Conservation (phyloP, 108 stramenopile species). For the Tribonema minus region DNA sequence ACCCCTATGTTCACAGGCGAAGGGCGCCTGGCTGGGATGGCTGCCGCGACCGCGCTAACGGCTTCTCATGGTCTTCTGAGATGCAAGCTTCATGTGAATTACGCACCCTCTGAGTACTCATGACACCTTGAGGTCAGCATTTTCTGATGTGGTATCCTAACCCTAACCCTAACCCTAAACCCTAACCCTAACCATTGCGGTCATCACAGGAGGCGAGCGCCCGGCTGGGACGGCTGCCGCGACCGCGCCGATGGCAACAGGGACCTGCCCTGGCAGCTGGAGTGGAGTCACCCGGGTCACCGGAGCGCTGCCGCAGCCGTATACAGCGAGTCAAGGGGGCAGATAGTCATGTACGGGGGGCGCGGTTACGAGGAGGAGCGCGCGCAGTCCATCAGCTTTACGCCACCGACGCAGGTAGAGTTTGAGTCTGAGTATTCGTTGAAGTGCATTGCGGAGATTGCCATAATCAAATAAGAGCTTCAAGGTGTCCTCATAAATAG, state of each 20-base stretch:
- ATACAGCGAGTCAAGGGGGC: constrained; percentile 37
- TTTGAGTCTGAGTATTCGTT: neutral
- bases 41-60: constrained; percentile 64
- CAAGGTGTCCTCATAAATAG: no score
- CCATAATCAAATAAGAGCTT: no score
- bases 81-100: no score
- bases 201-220: constrained; percentile 61
- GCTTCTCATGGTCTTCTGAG: no score
- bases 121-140: no score
- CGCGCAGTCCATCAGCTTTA: constrained; percentile 12
- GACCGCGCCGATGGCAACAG: constrained; percentile 54
- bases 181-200: no score
- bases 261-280: constrained; percentile 46
- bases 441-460: no score
- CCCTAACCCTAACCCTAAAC: no score
- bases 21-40: constrained; percentile 77
- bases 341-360: constrained; percentile 70
- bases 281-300: constrained; percentile 65
- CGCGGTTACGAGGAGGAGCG: constrained; percentile 47
- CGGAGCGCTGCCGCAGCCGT: constrained; percentile 47
- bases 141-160: no score
- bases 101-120: no score
- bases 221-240: constrained; percentile 80
- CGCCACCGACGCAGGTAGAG: constrained; percentile 32
- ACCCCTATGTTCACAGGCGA: no score